A percentile compares a stretch with the other conserved stretches of the same genome.
Conservation (phyloP, 768 basidiomycete genomes). For the Lepiota brunneoincarnata region DNA sequence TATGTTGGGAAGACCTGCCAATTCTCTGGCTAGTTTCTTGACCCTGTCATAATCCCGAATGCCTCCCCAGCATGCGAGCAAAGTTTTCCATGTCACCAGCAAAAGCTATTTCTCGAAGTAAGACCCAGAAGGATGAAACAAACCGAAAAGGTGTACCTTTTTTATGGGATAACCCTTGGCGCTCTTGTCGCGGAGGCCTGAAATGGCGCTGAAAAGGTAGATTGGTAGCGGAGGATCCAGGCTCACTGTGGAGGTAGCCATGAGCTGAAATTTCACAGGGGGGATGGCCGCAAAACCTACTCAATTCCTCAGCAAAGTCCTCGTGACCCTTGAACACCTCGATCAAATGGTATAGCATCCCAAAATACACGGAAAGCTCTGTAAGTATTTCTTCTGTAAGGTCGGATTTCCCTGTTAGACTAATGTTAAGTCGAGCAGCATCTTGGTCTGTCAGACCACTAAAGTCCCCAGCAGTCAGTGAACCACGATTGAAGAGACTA, state of each 20-base stretch:
- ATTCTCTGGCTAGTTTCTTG: conserved; percentile 82
- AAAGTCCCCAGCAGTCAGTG: conserved; percentile 8
- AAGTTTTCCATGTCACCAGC: conserved; percentile 90
- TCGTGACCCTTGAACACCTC: conserved; percentile 93
- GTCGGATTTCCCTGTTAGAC: conserved; percentile 68
- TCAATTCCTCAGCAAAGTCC: conserved; percentile 94
- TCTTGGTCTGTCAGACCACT: conserved; percentile 79
- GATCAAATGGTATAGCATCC: conserved; percentile 92
- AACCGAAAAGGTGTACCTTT: conserved; percentile 54
- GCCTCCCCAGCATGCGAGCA: conserved; percentile 91
- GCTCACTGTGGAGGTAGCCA: conserved; percentile 60
- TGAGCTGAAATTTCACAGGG: background rate
- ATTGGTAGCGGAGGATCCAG: conserved; percentile 93
- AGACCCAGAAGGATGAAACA: background rate
- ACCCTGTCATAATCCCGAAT: conserved; percentile 81
- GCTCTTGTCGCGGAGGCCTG: conserved; percentile 87
- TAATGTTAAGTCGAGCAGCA: conserved; percentile 67
- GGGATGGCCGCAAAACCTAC: conserved; percentile 48
- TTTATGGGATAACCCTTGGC: conserved; percentile 97
- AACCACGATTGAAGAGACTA: background rate
- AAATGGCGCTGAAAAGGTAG: conserved; percentile 88
- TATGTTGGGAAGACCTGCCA: conserved; percentile 68
- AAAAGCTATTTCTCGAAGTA: conserved; percentile 56
- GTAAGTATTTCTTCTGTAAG: conserved; percentile 88
- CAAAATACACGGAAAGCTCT: conserved; percentile 90